A percentile compares a stretch with the other conserved stretches of the same genome.
phyloP scores from a whole-genome alignment of 495 filamentous ascomycete species.

The Pyronema domesticum region DNA sequence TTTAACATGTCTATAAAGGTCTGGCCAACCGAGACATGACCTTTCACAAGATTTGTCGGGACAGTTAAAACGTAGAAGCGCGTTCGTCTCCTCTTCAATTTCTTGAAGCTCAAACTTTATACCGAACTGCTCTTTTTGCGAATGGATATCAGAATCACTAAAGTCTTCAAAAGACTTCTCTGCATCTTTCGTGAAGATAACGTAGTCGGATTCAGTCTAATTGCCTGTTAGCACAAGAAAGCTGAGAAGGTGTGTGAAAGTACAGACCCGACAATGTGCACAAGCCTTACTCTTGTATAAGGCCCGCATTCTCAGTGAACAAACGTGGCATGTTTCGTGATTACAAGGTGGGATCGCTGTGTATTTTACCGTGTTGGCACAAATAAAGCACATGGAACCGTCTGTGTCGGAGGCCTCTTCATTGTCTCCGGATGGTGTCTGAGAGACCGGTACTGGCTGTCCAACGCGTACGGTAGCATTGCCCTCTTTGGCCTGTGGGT shows the following conservation, averaged over 20 bases:
- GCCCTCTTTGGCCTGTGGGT: not conserved
- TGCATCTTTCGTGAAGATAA: constrained; percentile 77
- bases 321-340: constrained; percentile 90
- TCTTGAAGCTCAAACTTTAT: constrained; percentile 74
- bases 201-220: constrained; percentile 60
- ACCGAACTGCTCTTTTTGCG: constrained; percentile 63
- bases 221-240: constrained; percentile 20
- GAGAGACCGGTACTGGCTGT: not conserved
- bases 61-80: constrained; percentile 90
- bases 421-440: constrained; percentile 7
- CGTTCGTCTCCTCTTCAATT: constrained; percentile 70
- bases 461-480: not conserved
- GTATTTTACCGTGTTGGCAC: constrained; percentile 70
- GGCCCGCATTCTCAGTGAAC: constrained; percentile 69
- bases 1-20: constrained; percentile 81
- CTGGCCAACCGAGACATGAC: constrained; percentile 80
- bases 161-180: constrained; percentile 74
- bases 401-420: constrained; percentile 32
- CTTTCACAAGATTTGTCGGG: constrained; percentile 71
- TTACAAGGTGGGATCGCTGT: constrained; percentile 80
- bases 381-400: constrained; percentile 87
- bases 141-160: constrained; percentile 47
- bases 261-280: constrained; percentile 72
- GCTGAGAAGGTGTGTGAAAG: not conserved
- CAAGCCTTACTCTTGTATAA: constrained; percentile 92